phyloP scores from a whole-genome alignment of 164 flowering plant genomes.

The Liriodendron chinense region DNA sequence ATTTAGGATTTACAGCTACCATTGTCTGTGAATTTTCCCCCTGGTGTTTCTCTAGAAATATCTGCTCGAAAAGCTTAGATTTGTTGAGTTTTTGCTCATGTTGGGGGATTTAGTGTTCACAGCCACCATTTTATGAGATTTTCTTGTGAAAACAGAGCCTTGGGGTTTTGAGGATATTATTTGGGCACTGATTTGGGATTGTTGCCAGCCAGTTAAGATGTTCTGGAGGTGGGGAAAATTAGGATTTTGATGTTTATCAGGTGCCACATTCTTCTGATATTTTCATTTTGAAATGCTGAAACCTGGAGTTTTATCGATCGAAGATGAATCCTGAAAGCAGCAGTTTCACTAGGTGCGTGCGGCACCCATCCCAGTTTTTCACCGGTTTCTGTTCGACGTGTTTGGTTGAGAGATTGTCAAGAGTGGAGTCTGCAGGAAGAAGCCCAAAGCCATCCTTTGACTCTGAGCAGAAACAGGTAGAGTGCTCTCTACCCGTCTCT shows the following conservation, averaged over 20 bases:
- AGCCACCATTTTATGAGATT: not conserved
- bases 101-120: not conserved
- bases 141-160: not conserved
- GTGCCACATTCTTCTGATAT: not conserved
- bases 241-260: conserved; percentile 1
- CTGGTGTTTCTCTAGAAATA: not conserved
- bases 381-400: conserved; percentile 19
- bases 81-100: not conserved
- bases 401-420: conserved; percentile 15
- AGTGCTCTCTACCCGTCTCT: not conserved
- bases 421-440: conserved; percentile 8
- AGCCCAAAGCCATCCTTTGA: conserved; percentile 1
- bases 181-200: not conserved
- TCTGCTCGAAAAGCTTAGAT: not conserved
- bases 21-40: not conserved
- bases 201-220: not conserved
- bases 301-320: not conserved
- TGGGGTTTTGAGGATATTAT: not conserved
- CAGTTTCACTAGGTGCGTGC: conserved; percentile 9
- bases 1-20: not conserved
- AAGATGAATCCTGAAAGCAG: conserved; percentile 15
- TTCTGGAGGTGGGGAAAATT: not conserved
- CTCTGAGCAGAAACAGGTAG: conserved; percentile 1
- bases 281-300: not conserved
- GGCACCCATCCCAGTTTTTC: conserved; percentile 14